These are phyloP conservation scores for Mycothermus thermophilus DNA, from an alignment of 495 filamentous ascomycete genomes.

Conservation along the genomic window DNA sequence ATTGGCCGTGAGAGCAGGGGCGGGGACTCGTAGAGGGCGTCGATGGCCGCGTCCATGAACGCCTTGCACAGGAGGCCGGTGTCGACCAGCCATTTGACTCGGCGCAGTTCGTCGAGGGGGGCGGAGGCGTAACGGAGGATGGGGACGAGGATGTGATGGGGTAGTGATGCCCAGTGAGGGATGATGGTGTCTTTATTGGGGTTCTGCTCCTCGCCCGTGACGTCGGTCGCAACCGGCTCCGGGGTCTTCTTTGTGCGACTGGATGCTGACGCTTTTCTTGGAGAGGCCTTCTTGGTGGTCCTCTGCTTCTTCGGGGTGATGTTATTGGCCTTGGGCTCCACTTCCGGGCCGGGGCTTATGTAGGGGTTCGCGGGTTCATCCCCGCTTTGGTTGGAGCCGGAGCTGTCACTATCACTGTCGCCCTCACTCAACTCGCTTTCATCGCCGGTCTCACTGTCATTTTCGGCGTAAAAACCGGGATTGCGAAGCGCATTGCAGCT, in stretches of 20 bases:
- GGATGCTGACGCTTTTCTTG: no score
- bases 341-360: conserved; percentile 2
- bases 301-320: not conserved
- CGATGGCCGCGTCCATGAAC: conserved; percentile 62
- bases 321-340: conserved; percentile 1
- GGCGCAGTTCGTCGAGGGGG: conserved; percentile 42
- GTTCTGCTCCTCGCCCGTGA: no score
- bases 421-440: no score
- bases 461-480: conserved; percentile 19
- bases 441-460: no score
- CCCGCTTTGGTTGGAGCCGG: conserved; percentile 2
- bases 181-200: conserved; percentile 19
- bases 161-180: conserved; percentile 55
- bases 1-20: conserved; percentile 39
- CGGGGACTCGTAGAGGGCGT: conserved; percentile 56
- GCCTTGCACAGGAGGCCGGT: conserved; percentile 46
- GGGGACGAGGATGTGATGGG: conserved; percentile 55
- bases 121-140: conserved; percentile 54
- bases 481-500: no score
- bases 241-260: not conserved
- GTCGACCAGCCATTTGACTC: conserved; percentile 47
- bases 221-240: not conserved
- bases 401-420: no score
- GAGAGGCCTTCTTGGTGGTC: not conserved
- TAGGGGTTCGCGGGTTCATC: conserved; percentile 3